Evolutionary conservation across 2,329 filamentous ascomycete species (phyloP), one percentile per base, ranked within the genome.

Genomic region (Penicillium freii): DNA sequence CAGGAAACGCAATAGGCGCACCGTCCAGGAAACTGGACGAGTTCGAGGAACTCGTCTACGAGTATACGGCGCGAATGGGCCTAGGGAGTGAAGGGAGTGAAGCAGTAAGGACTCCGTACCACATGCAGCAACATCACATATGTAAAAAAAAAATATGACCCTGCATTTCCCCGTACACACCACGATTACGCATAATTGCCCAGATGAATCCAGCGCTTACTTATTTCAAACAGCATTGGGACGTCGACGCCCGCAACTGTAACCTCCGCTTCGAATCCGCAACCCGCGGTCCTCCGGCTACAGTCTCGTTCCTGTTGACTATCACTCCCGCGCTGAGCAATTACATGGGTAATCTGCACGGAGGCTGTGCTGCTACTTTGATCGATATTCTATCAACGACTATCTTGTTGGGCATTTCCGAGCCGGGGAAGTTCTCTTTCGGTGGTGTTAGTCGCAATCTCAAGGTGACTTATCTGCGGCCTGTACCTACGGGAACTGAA

Each of bases 321-420:
- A 95, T 97, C 73, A 96, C 92, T 34, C 86, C 89, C 19, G 91
- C 96, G 69, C 80, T 97, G 67, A 96, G 92, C 59, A 99, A 97
- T 80, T 84, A 90, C 61, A 76, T 97, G 68, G 93, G 92, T 40
- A 97, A 96, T 73, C 78, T 97, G 68, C 94, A 95, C 74, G 91
- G 90, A n/a, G 94, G 94, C 19, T 87, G 84, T 61, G 80, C 84
- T 0, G 82, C 88, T 2, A 87, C 87, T 0, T 73, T 91, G 4
- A 87, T 90, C 63, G 89, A 91, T 73, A 76, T 83, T 56, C 81
- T 84, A 64, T 90, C 88, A 0, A 84, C 84, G 3, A 70, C 84
- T 19, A 78, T 84, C 4, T 72, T 90, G 13, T 72, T 81, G 10
- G 78, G 86, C 38, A 71, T 87, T 51, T 80, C 81, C 44, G 76